Conservation (phyloP, 2,329 filamentous ascomycete genomes). For the Neophaeococcomyces mojaviensis region DNA sequence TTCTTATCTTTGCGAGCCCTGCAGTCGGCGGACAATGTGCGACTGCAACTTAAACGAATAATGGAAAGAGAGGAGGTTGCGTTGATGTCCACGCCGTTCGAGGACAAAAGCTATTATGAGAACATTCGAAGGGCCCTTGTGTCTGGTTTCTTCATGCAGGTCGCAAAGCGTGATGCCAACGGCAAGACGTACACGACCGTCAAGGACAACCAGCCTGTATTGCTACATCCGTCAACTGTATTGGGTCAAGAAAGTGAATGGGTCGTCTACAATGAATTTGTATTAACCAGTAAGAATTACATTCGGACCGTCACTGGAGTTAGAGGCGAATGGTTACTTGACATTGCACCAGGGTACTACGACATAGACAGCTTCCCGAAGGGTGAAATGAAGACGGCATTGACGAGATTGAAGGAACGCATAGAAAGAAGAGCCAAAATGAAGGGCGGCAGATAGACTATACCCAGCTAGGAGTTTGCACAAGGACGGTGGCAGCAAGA, state of each 20-base stretch:
- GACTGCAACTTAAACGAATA: constrained; percentile 82
- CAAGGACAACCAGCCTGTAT: constrained; percentile 90
- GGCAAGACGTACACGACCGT: constrained; percentile 91
- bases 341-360: constrained; percentile 91
- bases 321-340: constrained; percentile 88
- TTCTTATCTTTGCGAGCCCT: constrained; percentile 85
- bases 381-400: constrained; percentile 70
- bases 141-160: constrained; percentile 98
- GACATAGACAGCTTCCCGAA: constrained; percentile 74
- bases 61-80: constrained; percentile 91
- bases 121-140: constrained; percentile 92
- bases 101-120: constrained; percentile 94
- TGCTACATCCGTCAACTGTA: constrained; percentile 89
- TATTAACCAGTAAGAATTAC: constrained; percentile 96
- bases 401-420: constrained; percentile 49
- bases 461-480: too few relatives aligned
- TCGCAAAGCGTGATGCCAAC: constrained; percentile 82
- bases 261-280: constrained; percentile 98
- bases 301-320: constrained; percentile 89
- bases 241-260: constrained; percentile 84
- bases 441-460: constrained; percentile 22
- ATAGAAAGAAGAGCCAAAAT: constrained; percentile 48
- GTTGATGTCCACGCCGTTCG: constrained; percentile 79
- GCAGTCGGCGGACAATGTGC: constrained; percentile 88
- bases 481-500: too few relatives aligned